Base-by-base conservation (phyloP, 495 filamentous ascomycete genomes). In the Apiosordaria backusii region DNA sequence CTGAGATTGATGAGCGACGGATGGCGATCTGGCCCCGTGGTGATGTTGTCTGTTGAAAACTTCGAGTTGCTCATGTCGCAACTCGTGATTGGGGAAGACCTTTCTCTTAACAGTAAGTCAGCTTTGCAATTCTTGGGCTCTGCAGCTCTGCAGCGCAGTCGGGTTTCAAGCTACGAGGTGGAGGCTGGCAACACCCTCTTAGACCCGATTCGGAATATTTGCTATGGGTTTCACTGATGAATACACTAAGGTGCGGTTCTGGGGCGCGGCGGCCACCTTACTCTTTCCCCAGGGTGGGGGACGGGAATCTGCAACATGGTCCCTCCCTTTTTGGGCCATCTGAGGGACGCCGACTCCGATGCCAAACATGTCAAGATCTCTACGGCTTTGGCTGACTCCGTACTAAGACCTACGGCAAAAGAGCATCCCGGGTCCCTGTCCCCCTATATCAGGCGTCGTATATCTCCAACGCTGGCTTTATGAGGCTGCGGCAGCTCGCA, bases 91-190 rank as follows among this genome's bases (percentile, higher is more conserved):
- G 55, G 55, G 57, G 23, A 27, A 16, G 16, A 18, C 22, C 19
- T 15, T 59, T 59, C 53, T 59, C 57, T 59, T 59, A 59, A 26
- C 19, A 57, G 55, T 13, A 45, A 45, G 35, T 45, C 35, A 45
- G 35, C 35, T 45, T 45, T 7, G 10, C 35, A 18, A 15, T 45
- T 45, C 35, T 45, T 45, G 35, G 35, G 7, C 16, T 45, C 35
- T 45, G 35, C 35, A 45, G 35, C 35, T 45, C 35, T 45, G 35
- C 5, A 45, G 35, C 35, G 35, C 35, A 45, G 35, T 45, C 35
- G 35, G 35, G 35, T 45, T 45, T 45, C 35, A 45, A 45, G 35
- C 35, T 45, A 2, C 16, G 13, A 45, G 16, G 35, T 45, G 35
- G 35, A 45, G 35, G 35, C 35, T 45, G 35, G 35, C 29, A 35